These are phyloP conservation scores for Cephaloascus albidus DNA, from an alignment of 805 yeast genomes.

Conservation along the genomic window DNA sequence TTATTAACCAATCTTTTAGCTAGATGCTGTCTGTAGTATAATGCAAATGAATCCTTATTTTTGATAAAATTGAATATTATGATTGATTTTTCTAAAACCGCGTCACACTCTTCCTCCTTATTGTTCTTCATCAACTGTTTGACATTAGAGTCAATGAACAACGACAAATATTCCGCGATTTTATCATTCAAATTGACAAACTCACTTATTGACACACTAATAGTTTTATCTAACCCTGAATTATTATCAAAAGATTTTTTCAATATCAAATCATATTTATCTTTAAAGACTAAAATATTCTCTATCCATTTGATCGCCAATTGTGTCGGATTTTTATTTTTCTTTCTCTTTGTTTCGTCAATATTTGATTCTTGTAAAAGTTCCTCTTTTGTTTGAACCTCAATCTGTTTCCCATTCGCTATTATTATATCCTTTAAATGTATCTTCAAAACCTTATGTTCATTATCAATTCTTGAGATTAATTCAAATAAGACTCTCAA, in stretches of 20 bases:
- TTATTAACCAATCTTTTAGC: constrained; percentile 66
- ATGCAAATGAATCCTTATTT: constrained; percentile 84
- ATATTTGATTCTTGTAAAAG: constrained; percentile 7
- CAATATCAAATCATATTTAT: constrained; percentile 39
- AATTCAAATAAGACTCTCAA: constrained; percentile 40
- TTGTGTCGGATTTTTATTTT: constrained; percentile 21
- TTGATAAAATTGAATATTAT: constrained; percentile 56
- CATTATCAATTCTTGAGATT: constrained; percentile 43
- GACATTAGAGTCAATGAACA: constrained; percentile 49
- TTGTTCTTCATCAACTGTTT: constrained; percentile 39
- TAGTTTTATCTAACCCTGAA: constrained; percentile 37
- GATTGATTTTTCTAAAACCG: constrained; percentile 44
- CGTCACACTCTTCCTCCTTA: constrained; percentile 33
- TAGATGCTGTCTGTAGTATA: constrained; percentile 73
- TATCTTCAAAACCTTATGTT: constrained; percentile 36
- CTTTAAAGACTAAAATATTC: constrained; percentile 40
- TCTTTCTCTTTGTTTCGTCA: constrained; percentile 10
- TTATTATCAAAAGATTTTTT: constrained; percentile 40
- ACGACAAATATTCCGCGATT: constrained; percentile 45
- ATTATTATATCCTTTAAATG: constrained; percentile 38
- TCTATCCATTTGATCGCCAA: constrained; percentile 67
- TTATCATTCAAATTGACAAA: constrained; percentile 44
- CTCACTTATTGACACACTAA: constrained; percentile 53
- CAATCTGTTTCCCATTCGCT: constrained; percentile 31
- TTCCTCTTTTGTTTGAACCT: constrained; percentile 15